phyloP scores from a whole-genome alignment of 768 basidiomycete species.

The Panellus pusillus region DNA sequence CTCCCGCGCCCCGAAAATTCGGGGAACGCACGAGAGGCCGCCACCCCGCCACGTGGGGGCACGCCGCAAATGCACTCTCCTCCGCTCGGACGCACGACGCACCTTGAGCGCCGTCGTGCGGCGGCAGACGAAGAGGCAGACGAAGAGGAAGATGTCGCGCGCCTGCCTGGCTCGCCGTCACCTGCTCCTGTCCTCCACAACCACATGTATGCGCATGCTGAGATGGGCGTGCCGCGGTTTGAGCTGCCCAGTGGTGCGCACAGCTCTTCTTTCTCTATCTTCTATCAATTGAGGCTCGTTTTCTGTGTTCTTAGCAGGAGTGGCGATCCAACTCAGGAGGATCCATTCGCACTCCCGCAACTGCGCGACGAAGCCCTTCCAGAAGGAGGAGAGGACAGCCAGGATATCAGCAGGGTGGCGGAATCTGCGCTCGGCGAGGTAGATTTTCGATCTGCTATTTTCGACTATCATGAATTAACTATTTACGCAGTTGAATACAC shows the following conservation, averaged over 20 bases:
- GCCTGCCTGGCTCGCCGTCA: constrained; percentile 52
- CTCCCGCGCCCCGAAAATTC: constrained; percentile 18
- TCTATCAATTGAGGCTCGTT: too few relatives aligned
- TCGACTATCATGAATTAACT: neutral
- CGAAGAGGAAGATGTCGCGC: constrained; percentile 33
- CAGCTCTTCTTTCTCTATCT: too few relatives aligned
- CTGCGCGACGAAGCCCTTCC: constrained; percentile 23
- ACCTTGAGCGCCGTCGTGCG: constrained; percentile 35
- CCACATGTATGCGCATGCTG: constrained; percentile 1
- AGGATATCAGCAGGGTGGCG: constrained; percentile 19
- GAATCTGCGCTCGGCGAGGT: constrained; percentile 10
- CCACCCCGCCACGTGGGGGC: too few relatives aligned
- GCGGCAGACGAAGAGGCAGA: constrained; percentile 33
- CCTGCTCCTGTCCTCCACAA: constrained; percentile 33
- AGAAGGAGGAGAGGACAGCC: constrained; percentile 11
- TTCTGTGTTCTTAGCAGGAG: too few relatives aligned
- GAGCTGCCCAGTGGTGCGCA: constrained; percentile 22
- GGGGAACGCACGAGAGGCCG: constrained; percentile 17
- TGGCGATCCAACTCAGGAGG: constrained; percentile 4
- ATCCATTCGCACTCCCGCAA: constrained; percentile 23
- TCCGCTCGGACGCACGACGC: constrained; percentile 40
- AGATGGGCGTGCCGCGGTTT: constrained; percentile 21
- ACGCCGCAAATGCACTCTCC: constrained; percentile 5
- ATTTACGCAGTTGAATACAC: neutral
- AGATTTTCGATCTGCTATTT: neutral